Evolutionary conservation across 345 rosid genomes (phyloP).

Genomic region (Dipteronia dyeriana): DNA sequence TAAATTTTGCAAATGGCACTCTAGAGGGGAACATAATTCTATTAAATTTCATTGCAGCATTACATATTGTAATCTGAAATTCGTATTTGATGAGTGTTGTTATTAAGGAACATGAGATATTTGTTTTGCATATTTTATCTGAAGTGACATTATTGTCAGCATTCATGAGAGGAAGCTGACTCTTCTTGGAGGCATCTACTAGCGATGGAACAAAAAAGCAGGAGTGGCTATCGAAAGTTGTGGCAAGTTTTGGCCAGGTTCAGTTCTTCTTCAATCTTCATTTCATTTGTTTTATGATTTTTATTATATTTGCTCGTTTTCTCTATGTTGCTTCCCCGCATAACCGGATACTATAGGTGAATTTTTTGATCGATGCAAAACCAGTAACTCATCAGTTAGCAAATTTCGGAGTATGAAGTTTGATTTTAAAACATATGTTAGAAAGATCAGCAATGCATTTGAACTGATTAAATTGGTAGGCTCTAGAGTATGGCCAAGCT

Average conservation of each 20-base stretch:
- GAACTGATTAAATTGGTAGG: no score
- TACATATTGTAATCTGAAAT: not conserved
- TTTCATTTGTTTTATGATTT: not conserved
- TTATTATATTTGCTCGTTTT: not conserved
- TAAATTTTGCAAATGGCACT: not conserved
- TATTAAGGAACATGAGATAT: not conserved
- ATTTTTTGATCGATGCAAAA: not conserved
- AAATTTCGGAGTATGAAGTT: not conserved
- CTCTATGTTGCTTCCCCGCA: not conserved
- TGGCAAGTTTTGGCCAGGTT: constrained; percentile 8
- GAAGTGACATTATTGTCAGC: not conserved
- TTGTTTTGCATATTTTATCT: not conserved
- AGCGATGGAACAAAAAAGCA: not conserved
- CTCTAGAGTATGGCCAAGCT: no score
- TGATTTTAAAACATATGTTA: not conserved
- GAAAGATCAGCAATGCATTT: not conserved
- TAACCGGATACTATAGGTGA: not conserved
- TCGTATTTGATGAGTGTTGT: not conserved
- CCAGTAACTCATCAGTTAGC: not conserved
- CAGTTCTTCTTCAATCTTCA: not conserved
- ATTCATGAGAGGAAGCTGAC: not conserved
- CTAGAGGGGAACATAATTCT: not conserved
- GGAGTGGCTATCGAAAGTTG: not conserved
- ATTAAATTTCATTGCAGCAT: not conserved
- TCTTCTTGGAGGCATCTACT: not conserved